A percentile compares a stretch with the other conserved stretches of the same genome.
Conservation (phyloP, 208 protist species). For the Trypanosoma conorhini region DNA sequence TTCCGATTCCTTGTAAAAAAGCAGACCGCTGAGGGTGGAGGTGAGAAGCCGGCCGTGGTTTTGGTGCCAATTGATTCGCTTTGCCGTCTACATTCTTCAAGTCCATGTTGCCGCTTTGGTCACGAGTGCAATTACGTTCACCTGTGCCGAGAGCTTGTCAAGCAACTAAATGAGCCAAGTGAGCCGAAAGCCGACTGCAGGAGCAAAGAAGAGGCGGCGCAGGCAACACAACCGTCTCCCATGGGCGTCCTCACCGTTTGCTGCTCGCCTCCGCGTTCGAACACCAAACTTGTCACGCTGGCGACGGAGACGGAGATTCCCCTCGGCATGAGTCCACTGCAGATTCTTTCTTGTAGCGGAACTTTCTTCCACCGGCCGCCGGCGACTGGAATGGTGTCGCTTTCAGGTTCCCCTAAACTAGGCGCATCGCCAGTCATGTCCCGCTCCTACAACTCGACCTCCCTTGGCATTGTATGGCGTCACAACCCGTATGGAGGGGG, state of each 20-base stretch:
- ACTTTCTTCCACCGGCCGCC: neutral
- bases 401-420: conserved; percentile 27
- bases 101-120: conserved; percentile 77
- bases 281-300: neutral
- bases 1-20: conserved; percentile 46
- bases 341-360: conserved; percentile 5
- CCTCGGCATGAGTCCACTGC: conserved; percentile 4
- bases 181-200: neutral
- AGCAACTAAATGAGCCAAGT: conserved; percentile 1
- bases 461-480: conserved; percentile 66
- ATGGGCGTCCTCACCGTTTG: neutral
- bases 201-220: neutral
- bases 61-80: conserved; percentile 57
- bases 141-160: conserved; percentile 47
- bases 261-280: neutral
- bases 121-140: conserved; percentile 86
- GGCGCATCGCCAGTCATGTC: conserved; percentile 44
- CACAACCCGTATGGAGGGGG: conserved; percentile 79
- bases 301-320: conserved; percentile 5
- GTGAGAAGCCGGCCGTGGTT: conserved; percentile 26
- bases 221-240: neutral
- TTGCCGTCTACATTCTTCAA: conserved; percentile 68
- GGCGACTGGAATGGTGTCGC: conserved; percentile 11
- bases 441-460: conserved; percentile 68
- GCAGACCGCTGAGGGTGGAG: conserved; percentile 10